Conservation (phyloP, 148 eudicot genomes). For the Gaultheria prostrata region DNA sequence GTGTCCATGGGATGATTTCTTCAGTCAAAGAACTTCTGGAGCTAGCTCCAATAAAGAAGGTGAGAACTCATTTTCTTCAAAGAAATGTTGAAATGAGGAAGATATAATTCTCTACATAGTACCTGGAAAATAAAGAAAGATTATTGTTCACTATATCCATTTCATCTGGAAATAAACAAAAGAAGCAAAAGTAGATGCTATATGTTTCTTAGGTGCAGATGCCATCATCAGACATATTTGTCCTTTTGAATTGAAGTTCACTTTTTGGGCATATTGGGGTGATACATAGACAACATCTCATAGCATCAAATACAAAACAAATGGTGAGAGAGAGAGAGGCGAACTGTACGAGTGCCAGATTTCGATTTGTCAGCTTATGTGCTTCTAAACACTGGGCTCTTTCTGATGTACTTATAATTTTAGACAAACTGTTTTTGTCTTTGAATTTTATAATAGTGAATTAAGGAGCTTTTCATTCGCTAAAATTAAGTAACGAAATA, state of each 20-base stretch:
- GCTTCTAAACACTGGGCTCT: neutral
- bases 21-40: slow-evolving; percentile 88
- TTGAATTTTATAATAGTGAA: neutral
- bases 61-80: slow-evolving; percentile 21
- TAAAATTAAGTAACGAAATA: neutral
- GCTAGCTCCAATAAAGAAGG: slow-evolving; percentile 92
- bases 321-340: neutral
- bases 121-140: neutral
- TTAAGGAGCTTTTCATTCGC: neutral
- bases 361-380: neutral
- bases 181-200: neutral
- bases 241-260: neutral
- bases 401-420: neutral
- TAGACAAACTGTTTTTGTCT: neutral
- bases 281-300: neutral
- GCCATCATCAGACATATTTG: neutral
- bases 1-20: slow-evolving; percentile 80
- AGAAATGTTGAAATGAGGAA: neutral
- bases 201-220: slow-evolving; percentile 1
- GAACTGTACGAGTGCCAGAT: neutral
- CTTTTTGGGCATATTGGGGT: neutral
- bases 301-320: neutral
- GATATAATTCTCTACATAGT: neutral
- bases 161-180: neutral
- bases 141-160: neutral